phyloP scores from a whole-genome alignment of 495 filamentous ascomycete genomes.

The Talaromyces proteolyticus region DNA sequence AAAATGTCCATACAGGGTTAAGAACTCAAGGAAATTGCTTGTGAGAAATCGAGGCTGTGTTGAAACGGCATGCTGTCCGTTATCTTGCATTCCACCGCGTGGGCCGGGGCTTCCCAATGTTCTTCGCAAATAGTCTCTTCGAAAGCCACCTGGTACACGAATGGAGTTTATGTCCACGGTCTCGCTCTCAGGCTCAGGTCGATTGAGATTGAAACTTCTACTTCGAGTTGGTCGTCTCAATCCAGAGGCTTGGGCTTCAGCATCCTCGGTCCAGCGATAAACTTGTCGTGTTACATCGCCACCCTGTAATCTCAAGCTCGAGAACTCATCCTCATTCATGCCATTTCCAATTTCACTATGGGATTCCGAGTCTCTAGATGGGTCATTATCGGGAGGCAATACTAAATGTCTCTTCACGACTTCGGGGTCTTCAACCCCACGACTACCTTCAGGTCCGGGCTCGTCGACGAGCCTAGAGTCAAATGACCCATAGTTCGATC shows the following conservation, averaged over 20 bases:
- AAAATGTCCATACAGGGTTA: constrained; percentile 94
- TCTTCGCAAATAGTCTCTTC: constrained; percentile 77
- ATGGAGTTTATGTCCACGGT: constrained; percentile 79
- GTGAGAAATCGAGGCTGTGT: constrained; percentile 66
- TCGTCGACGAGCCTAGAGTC: constrained; percentile 50
- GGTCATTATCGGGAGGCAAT: constrained; percentile 45
- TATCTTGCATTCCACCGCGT: constrained; percentile 26
- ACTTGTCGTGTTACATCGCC: constrained; percentile 92
- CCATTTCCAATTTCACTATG: constrained; percentile 41
- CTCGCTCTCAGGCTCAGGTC: constrained; percentile 73
- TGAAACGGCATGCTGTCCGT: constrained; percentile 25
- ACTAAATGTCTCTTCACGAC: constrained; percentile 80
- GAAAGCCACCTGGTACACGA: constrained; percentile 87
- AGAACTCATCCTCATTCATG: constrained; percentile 75
- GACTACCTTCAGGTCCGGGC: constrained; percentile 13
- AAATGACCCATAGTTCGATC: constrained; percentile 75
- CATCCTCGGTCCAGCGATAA: constrained; percentile 90
- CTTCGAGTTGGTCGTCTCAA: constrained; percentile 50
- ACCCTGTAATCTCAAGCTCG: constrained; percentile 83
- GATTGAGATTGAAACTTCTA: constrained; percentile 73
- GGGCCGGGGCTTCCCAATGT: constrained; percentile 55
- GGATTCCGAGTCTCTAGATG: constrained; percentile 29
- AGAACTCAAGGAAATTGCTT: constrained; percentile 88
- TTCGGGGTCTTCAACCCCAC: constrained; percentile 60
- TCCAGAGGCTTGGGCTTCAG: constrained; percentile 48